Conservation (phyloP, 2,329 filamentous ascomycete genomes). For the Calycina herbarum region DNA sequence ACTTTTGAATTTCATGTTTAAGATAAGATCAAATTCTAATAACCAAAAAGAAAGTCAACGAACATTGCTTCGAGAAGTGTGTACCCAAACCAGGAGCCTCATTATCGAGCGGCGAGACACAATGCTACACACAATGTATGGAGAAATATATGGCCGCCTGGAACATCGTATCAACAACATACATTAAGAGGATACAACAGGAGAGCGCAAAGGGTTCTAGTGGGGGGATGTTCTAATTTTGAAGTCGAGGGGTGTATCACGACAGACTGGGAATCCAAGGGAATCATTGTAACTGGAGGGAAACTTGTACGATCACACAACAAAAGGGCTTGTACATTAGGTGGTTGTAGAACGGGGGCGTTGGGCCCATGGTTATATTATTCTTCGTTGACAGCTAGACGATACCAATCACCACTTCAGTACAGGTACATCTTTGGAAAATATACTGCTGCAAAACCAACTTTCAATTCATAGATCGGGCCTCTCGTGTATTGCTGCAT, state of each 20-base stretch:
- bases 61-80: slow-evolving; percentile 79
- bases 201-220: slow-evolving; percentile 30
- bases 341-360: neutral
- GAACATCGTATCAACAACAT: slow-evolving; percentile 71
- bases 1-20: neutral
- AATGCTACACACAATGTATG: slow-evolving; percentile 75
- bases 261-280: neutral
- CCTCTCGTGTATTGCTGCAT: neutral
- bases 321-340: slow-evolving; percentile 10
- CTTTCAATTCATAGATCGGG: neutral
- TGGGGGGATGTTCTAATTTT: slow-evolving; percentile 30
- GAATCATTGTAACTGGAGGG: neutral
- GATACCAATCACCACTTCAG: slow-evolving; percentile 7
- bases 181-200: slow-evolving; percentile 49
- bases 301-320: slow-evolving; percentile 11
- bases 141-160: slow-evolving; percentile 82
- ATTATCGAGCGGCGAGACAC: slow-evolving; percentile 62
- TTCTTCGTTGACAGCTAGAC: neutral
- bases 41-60: slow-evolving; percentile 69
- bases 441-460: neutral
- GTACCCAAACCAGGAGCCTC: slow-evolving; percentile 67
- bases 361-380: slow-evolving; percentile 1
- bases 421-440: neutral
- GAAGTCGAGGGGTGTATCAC: neutral
- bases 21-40: slow-evolving; percentile 43